phyloP scores from a whole-genome alignment of 768 basidiomycete genomes.

The Ramaria sp. region DNA sequence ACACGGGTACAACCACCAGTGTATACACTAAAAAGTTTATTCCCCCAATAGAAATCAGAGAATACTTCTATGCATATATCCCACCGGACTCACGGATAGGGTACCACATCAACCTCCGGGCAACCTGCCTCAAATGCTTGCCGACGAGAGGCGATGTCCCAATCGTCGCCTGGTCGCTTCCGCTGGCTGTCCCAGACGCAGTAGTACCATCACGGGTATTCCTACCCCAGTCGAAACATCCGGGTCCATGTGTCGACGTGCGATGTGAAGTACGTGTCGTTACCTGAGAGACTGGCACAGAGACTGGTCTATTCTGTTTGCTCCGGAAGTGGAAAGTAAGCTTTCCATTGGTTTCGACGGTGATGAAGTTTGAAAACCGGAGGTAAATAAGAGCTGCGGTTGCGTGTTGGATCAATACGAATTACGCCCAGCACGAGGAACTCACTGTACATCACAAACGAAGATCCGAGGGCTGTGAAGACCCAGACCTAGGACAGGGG shows the following conservation, averaged over 20 bases:
- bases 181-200: neutral
- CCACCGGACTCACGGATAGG: constrained; percentile 1
- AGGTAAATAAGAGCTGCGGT: constrained; percentile 9
- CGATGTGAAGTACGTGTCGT: neutral
- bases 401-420: neutral
- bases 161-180: neutral
- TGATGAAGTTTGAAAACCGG: constrained; percentile 4
- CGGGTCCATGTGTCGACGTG: neutral
- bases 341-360: neutral
- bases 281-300: neutral
- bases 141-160: neutral
- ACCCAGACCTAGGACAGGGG: constrained; percentile 3
- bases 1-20: constrained; percentile 3
- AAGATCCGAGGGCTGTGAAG: constrained; percentile 3
- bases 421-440: neutral
- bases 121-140: constrained; percentile 1
- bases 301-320: neutral
- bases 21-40: constrained; percentile 1
- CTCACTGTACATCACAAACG: constrained; percentile 2
- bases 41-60: too few relatives aligned
- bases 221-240: constrained; percentile 4
- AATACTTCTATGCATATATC: neutral
- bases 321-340: neutral
- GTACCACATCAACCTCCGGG: constrained; percentile 8
- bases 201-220: neutral